These are phyloP conservation scores for Thinopyrum elongatum DNA, from an alignment of 176 grass and related monocot genomes.

Conservation along the genomic window DNA sequence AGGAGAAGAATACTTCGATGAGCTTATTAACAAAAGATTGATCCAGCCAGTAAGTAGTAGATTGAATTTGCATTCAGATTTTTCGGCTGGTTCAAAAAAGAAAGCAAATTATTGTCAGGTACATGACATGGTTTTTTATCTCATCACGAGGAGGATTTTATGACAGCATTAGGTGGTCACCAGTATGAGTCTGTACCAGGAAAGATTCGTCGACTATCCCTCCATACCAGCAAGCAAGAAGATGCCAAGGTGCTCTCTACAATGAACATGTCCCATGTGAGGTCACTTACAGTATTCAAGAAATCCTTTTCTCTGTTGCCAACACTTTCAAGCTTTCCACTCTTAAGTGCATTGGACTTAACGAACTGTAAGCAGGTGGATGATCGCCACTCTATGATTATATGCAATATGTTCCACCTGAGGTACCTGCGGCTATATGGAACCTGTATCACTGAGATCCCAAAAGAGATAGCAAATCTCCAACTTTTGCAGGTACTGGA, in stretches of 20 bases:
- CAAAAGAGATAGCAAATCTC: not conserved
- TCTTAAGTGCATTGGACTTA: constrained; percentile 17
- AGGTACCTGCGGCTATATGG: not conserved
- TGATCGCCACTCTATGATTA: not conserved
- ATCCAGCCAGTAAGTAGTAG: not conserved
- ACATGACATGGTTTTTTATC: constrained; percentile 32
- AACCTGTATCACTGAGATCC: not conserved
- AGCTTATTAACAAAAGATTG: constrained; percentile 9
- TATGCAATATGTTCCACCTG: not conserved
- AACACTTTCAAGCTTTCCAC: not conserved
- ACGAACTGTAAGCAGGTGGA: not conserved
- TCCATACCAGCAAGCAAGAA: not conserved
- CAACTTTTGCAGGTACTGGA: not conserved
- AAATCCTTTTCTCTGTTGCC: not conserved
- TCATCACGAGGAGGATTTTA: constrained; percentile 21
- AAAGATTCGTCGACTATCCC: not conserved
- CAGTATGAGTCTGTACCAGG: no score
- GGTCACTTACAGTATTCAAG: not conserved
- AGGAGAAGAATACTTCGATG: no score
- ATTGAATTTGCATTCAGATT: no score
- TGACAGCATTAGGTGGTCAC: not conserved
- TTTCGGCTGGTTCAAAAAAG: no score
- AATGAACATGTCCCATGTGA: not conserved
- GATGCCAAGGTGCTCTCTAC: not conserved
- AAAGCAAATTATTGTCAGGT: not conserved